Evolutionary conservation across 441 rosid genomes (phyloP).

Genomic region (Daphne laureola): DNA sequence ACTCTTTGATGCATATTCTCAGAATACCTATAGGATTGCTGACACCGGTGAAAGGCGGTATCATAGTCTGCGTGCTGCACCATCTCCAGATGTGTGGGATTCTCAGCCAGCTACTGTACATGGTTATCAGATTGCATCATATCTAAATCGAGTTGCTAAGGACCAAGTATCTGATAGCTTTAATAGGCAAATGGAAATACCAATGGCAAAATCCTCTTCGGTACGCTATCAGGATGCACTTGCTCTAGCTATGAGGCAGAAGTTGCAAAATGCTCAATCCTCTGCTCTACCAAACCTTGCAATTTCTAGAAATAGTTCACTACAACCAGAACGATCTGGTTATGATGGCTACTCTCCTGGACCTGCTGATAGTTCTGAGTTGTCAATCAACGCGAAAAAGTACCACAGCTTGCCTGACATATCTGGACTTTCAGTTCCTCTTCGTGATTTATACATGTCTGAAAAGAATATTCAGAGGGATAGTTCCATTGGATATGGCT

Average conservation of each 20-base stretch:
- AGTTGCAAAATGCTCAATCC: constrained; percentile 48
- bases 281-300: constrained; percentile 54
- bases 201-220: constrained; percentile 34
- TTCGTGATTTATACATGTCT: constrained; percentile 36
- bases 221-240: constrained; percentile 46
- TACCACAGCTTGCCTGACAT: constrained; percentile 86
- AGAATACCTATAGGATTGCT: constrained; percentile 32
- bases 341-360: constrained; percentile 38
- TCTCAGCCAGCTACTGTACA: constrained; percentile 83
- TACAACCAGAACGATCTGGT: constrained; percentile 46
- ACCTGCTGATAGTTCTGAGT: constrained; percentile 29
- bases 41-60: constrained; percentile 56
- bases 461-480: constrained; percentile 49
- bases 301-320: constrained; percentile 41
- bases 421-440: constrained; percentile 57
- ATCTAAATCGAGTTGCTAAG: constrained; percentile 42
- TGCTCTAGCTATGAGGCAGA: constrained; percentile 46
- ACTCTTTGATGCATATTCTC: constrained; percentile 46
- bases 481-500: constrained; percentile 39
- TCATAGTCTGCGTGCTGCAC: constrained; percentile 53
- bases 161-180: constrained; percentile 41
- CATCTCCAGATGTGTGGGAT: constrained; percentile 53
- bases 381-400: constrained; percentile 51
- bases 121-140: constrained; percentile 65
- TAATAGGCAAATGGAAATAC: constrained; percentile 51